Evolutionary conservation across 176 grass and related monocot genomes (phyloP).

Genomic region (Cenchrus purpureus): DNA sequence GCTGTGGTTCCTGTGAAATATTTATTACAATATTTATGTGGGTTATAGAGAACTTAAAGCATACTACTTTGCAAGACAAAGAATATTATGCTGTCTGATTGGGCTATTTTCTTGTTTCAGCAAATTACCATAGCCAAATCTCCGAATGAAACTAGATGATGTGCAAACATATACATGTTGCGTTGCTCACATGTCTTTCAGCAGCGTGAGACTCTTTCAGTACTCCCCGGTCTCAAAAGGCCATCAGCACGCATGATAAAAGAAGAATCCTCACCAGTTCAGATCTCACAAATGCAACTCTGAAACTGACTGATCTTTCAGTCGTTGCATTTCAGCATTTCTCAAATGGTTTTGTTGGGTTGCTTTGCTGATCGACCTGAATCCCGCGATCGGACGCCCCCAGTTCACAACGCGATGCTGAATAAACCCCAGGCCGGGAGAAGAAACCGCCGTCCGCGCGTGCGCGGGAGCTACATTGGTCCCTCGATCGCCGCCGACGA

Average conservation of each 20-base stretch:
- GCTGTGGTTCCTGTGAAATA: neutral
- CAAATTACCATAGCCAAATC: conserved; percentile 55
- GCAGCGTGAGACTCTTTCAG: too few species aligned
- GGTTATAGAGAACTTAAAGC: conserved; percentile 1
- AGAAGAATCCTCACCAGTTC: conserved; percentile 20
- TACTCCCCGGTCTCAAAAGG: neutral
- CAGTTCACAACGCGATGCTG: neutral
- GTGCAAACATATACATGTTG: conserved; percentile 43
- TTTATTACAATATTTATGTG: neutral
- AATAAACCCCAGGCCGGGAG: neutral
- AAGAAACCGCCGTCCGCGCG: too few species aligned
- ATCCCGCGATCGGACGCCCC: neutral
- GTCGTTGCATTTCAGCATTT: conserved; percentile 29
- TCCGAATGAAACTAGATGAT: conserved; percentile 51
- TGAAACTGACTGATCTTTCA: conserved; percentile 20
- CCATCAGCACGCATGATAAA: neutral
- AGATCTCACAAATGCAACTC: conserved; percentile 15
- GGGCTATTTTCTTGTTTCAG: conserved; percentile 28
- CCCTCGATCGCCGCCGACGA: neutral
- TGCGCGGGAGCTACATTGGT: too few species aligned
- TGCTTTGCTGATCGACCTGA: neutral
- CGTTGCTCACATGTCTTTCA: neutral
- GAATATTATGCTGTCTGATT: neutral
- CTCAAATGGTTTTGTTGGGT: neutral
- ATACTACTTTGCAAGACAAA: neutral